Base-by-base conservation (phyloP, 2,329 filamentous ascomycete species). In the Venturia effusa region DNA sequence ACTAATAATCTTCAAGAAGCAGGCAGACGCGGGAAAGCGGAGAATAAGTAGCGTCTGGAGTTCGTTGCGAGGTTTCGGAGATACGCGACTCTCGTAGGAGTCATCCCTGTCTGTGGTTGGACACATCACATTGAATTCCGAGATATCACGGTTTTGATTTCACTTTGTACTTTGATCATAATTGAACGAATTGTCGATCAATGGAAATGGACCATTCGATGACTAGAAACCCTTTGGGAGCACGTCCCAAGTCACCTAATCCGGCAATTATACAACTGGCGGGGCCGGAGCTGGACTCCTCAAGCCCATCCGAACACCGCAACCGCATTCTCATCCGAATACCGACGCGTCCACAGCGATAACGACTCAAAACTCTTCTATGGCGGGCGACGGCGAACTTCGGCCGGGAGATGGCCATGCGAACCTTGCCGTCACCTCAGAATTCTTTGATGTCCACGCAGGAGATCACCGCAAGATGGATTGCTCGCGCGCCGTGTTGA, bases 11-110 rank as follows among this genome's bases (percentile, higher is more conserved):
- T 5, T 11, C 10, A 39, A 39, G 37, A n/a, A 34, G 40, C 19
- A 51, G 57, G 62, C 45, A 39, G 51, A 66, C 39, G 59, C 61
- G 61, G 43, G 64, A 55, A 48, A 45, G 45, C 51, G 32, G 64
- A 61, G 54, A 48, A 65, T 48, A 63, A 15, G 10, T 15, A n/a
- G 60, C 45, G 39, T 54, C 30, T 22, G 65, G 10, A 59, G 62
- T 37, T 30, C 30, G 34, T 30, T 19, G 41, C 17, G 41, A 43
- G 22, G 13, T 55, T 34, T 55, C 30, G 27, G 27, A 34, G 27
- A 55, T 55, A 8, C 2, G 51, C 51, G 45, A n/a, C 45, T 51
- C 27, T 30, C 22, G 45, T n/a, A n/a, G n/a, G n/a, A n/a, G n/a
- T n/a, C n/a, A n/a, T n/a, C n/a, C n/a, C n/a, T n/a, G n/a, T n/a